These are phyloP conservation scores for Trametes elegans DNA, from an alignment of 768 basidiomycete species.

Conservation along the genomic window DNA sequence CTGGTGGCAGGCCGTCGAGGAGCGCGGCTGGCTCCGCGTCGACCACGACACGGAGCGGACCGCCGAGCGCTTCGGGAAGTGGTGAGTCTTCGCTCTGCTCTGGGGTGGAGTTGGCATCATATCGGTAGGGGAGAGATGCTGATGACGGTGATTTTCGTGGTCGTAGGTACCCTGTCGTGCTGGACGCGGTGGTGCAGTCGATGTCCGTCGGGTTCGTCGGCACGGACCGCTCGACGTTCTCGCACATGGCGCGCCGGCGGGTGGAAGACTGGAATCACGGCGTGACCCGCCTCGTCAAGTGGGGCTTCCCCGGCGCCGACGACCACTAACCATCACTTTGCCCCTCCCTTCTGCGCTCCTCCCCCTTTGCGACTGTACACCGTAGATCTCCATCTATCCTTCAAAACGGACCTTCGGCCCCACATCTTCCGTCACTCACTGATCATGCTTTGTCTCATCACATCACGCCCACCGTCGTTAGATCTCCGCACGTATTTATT, in stretches of 20 bases:
- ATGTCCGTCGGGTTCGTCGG: constrained; percentile 68
- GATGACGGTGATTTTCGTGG: not conserved
- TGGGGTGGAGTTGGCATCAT: too few relatives aligned
- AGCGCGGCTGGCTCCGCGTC: constrained; percentile 33
- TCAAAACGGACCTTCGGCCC: not conserved
- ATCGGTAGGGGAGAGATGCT: not conserved
- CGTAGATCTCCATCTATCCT: too few relatives aligned
- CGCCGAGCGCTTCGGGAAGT: constrained; percentile 32
- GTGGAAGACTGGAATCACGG: constrained; percentile 64
- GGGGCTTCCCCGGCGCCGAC: constrained; percentile 54
- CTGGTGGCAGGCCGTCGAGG: constrained; percentile 35
- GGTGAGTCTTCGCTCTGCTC: constrained; percentile 23
- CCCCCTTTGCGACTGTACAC: not conserved
- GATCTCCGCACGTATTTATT: too few relatives aligned
- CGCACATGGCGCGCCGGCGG: constrained; percentile 54
- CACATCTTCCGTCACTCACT: too few relatives aligned
- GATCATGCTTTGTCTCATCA: too few relatives aligned
- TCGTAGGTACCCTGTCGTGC: constrained; percentile 62
- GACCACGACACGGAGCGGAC: constrained; percentile 31
- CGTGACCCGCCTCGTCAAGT: constrained; percentile 46
- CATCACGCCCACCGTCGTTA: too few relatives aligned
- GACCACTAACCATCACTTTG: constrained; percentile 39
- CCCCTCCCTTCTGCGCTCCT: not conserved
- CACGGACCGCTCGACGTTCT: constrained; percentile 69
- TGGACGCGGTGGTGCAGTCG: constrained; percentile 70